Conservation (phyloP, 2,329 filamentous ascomycete genomes). For the Pyrenophora teres region DNA sequence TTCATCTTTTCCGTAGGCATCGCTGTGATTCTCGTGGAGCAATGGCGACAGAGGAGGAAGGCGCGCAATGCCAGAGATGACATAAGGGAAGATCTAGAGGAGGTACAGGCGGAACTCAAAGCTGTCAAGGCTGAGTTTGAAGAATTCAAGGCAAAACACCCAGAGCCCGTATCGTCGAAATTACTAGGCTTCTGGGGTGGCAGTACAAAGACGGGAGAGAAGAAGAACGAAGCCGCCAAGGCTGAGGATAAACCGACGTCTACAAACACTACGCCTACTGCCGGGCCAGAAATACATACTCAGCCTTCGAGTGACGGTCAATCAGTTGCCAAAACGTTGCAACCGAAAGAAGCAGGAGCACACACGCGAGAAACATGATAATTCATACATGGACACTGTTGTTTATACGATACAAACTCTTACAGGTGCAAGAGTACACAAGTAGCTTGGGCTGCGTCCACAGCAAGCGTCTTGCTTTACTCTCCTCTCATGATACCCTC, state of each 20-base stretch:
- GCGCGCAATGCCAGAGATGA: slow-evolving; percentile 64
- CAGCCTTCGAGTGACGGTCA: neutral
- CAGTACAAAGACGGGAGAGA: slow-evolving; percentile 26
- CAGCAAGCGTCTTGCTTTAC: slow-evolving; percentile 2
- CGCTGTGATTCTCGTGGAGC: slow-evolving; percentile 65
- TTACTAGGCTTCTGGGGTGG: slow-evolving; percentile 40
- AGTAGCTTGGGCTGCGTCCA: neutral
- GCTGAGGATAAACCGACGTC: slow-evolving; percentile 6
- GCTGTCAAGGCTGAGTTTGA: slow-evolving; percentile 48
- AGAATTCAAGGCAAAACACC: slow-evolving; percentile 45
- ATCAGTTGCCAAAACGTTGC: neutral
- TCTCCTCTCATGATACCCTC: slow-evolving; percentile 46
- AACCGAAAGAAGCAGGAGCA: neutral
- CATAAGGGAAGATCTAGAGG: slow-evolving; percentile 62
- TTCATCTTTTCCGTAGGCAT: slow-evolving; percentile 70
- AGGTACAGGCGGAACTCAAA: slow-evolving; percentile 57
- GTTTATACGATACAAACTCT: neutral
- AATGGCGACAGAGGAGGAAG: slow-evolving; percentile 64
- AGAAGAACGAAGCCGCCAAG: slow-evolving; percentile 20
- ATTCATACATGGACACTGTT: neutral
- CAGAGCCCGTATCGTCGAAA: slow-evolving; percentile 31
- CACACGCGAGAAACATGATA: neutral
- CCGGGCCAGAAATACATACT: neutral
- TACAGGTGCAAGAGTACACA: neutral
- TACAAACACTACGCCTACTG: neutral